Percentiles rank a stretch among this genome's conserved stretches.
phyloP scores from a whole-genome alignment of 2,329 filamentous ascomycete species.

The Aspergillus eucalypticola region DNA sequence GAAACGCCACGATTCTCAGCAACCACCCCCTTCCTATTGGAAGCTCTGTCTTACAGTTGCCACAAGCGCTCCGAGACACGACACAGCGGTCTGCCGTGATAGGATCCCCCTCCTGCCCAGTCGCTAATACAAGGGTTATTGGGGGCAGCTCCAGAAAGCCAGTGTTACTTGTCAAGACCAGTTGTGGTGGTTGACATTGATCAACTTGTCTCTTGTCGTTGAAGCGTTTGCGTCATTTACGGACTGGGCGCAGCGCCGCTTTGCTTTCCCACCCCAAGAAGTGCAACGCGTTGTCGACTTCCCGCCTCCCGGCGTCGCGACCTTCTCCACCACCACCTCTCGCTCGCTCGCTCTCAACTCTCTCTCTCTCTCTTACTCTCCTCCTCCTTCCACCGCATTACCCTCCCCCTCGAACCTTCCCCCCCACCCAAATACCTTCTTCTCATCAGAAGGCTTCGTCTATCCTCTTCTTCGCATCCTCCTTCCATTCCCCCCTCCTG shows the following conservation, averaged over 20 bases:
- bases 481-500: conserved; percentile 9
- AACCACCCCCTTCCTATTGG: neutral
- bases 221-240: conserved; percentile 27
- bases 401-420: conserved; percentile 22
- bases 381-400: conserved; percentile 21
- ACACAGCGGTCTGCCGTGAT: neutral
- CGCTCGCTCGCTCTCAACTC: conserved; percentile 30
- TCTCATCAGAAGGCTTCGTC: conserved; percentile 15
- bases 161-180: neutral
- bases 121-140: neutral
- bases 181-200: neutral
- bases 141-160: neutral
- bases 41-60: conserved; percentile 1
- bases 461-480: conserved; percentile 15
- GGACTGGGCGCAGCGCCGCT: conserved; percentile 17
- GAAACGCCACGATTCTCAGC: neutral
- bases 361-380: neutral
- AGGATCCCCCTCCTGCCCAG: neutral
- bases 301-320: conserved; percentile 31
- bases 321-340: conserved; percentile 29
- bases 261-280: conserved; percentile 18
- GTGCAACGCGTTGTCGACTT: conserved; percentile 32
- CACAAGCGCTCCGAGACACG: neutral
- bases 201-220: conserved; percentile 10
- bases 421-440: conserved; percentile 18